phyloP scores from a whole-genome alignment of 2,329 filamentous ascomycete genomes.

The Alternaria metachromatica region DNA sequence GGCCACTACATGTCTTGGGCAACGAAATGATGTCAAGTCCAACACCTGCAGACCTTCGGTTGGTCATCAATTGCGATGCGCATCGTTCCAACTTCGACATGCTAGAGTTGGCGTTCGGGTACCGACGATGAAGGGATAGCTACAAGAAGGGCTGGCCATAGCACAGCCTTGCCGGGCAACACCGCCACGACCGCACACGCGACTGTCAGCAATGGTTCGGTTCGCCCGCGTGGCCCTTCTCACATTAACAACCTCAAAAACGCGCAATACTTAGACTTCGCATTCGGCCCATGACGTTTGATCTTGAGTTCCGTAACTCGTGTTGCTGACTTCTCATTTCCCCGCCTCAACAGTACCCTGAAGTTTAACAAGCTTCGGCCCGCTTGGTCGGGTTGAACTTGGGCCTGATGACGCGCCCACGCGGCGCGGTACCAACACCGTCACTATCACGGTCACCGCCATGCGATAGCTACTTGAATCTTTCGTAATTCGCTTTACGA shows the following conservation, averaged over 20 bases:
- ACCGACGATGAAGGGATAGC: not conserved
- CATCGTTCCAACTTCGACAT: not conserved
- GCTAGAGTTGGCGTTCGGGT: not conserved
- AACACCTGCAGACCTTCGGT: not conserved
- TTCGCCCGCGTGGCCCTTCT: not conserved
- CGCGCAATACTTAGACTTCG: not conserved
- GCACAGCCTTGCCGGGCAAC: conserved; percentile 2
- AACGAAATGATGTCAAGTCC: not conserved
- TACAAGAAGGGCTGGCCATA: not conserved
- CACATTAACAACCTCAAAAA: not conserved
- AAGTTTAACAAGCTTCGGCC: not conserved
- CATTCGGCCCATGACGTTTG: not conserved
- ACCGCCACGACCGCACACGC: conserved; percentile 13
- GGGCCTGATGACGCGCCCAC: not conserved
- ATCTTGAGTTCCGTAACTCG: not conserved
- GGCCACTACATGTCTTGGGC: not conserved
- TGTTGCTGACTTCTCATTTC: not conserved
- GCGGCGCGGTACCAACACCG: not conserved
- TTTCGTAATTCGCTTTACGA: not conserved
- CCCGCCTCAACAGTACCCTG: not conserved
- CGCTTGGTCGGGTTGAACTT: not conserved
- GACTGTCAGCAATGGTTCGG: not conserved
- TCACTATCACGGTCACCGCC: not conserved
- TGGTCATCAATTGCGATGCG: not conserved
- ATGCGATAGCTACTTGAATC: not conserved